These are phyloP conservation scores for Adansonia digitata DNA, from an alignment of 345 rosid genomes.

Conservation along the genomic window DNA sequence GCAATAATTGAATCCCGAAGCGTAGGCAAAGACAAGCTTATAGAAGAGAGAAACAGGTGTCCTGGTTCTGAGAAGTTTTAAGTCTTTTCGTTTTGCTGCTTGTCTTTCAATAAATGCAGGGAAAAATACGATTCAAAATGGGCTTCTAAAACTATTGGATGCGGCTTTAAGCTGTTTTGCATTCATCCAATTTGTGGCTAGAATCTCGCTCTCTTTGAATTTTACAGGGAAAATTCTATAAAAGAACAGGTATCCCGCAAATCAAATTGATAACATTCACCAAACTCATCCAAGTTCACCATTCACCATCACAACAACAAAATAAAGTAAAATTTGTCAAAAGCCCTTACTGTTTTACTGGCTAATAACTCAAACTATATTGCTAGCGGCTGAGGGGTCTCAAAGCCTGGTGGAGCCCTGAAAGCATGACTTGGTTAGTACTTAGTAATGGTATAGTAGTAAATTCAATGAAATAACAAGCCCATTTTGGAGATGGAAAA, in stretches of 20 bases:
- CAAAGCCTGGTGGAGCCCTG: background rate
- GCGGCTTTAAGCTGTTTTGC: background rate
- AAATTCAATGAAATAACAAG: background rate
- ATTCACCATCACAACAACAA: background rate
- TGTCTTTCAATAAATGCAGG: background rate
- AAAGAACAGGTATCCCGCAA: background rate
- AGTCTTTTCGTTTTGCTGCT: background rate
- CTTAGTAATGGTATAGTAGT: constrained; percentile 1
- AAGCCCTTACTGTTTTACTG: background rate
- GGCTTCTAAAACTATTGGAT: background rate
- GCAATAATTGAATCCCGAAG: background rate
- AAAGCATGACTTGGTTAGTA: background rate
- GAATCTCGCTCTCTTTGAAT: background rate
- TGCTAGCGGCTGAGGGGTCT: no score
- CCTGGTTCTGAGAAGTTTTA: background rate
- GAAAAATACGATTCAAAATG: background rate
- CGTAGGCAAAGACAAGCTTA: no score
- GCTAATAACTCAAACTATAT: background rate
- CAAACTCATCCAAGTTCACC: background rate
- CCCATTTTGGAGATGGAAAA: background rate
- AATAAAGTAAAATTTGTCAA: background rate
- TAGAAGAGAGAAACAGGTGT: background rate
- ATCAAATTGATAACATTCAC: background rate
- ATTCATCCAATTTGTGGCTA: background rate
- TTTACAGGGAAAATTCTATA: background rate